Base-by-base conservation (phyloP, 2,329 filamentous ascomycete species). In the Cryphonectria radicalis region DNA sequence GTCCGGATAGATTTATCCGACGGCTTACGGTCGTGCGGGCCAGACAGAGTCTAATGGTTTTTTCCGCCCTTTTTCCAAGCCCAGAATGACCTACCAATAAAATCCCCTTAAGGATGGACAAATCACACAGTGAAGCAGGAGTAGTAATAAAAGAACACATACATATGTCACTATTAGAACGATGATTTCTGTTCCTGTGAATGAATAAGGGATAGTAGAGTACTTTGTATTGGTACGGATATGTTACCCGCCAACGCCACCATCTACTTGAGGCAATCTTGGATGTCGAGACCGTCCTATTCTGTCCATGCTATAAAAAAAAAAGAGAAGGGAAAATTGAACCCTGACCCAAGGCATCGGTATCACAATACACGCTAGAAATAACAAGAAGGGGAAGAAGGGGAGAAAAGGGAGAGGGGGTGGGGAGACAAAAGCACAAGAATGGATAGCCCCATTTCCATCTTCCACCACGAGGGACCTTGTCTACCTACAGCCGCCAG, bases 281-380 rank as follows among this genome's bases (percentile, higher is more conserved):
- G 6, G 32, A 50, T 50, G 19, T 50, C 43, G 43, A 50, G 43
- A n/a, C 17, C 32, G 17, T 62, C 35, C 32, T 40, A 2, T 37
- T 62, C n/a, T 62, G 19, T 62, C 59, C 59, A 62, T 62, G 17
- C 32, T n/a, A 14, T 37, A 62, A 8, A 22, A 19, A 50, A 22
- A 11, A 13, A 40, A 40, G 11, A 1, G 59, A 32, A n/a, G 11
- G 10, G 59, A 32, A n/a, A n/a, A 11, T 8, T 11, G 35, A 40
- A 13, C 25, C 59, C 59, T 40, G 32, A n/a, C 32, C 17, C 14
- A 40, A 37, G 22, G 59, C 32, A 19, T 17, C 59, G 57, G 57
- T 62, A 62, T 62, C 59, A 62, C 35, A 62, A 62, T 62, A 28
- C 59, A 13, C 59, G 59, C 59, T 62, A 13, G 40, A 40, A 17